phyloP scores from a whole-genome alignment of 2,329 filamentous ascomycete genomes.

The Fusarium virguliforme region DNA sequence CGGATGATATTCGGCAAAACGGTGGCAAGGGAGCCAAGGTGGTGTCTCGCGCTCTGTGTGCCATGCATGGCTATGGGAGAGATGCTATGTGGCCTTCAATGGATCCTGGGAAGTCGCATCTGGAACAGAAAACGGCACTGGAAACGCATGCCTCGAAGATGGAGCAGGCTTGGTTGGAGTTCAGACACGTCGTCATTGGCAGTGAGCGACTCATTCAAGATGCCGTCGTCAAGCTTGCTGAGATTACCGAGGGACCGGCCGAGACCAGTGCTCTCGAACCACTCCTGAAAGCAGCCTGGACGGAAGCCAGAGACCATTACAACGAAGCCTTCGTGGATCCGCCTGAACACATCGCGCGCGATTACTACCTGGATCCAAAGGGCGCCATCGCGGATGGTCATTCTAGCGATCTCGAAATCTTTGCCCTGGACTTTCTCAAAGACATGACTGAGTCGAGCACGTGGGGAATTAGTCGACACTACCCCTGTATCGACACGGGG shows the following conservation, averaged over 20 bases:
- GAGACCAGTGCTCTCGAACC: constrained; percentile 17
- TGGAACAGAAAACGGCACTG: constrained; percentile 9
- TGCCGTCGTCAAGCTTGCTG: constrained; percentile 23
- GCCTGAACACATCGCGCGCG: constrained; percentile 20
- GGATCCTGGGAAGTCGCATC: constrained; percentile 23
- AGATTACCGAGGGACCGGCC: constrained; percentile 4
- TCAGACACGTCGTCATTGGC: constrained; percentile 21
- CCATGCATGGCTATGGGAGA: constrained; percentile 16
- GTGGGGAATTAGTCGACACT: background rate
- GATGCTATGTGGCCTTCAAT: constrained; percentile 36
- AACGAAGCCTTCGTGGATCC: constrained; percentile 20
- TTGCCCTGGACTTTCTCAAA: constrained; percentile 41
- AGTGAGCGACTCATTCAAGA: constrained; percentile 35
- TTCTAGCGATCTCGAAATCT: constrained; percentile 41
- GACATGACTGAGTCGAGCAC: background rate
- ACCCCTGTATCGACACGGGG: constrained; percentile 42
- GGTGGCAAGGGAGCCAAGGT: background rate
- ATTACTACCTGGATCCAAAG: constrained; percentile 33
- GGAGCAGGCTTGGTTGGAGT: constrained; percentile 16
- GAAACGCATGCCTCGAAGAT: background rate
- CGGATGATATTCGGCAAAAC: background rate
- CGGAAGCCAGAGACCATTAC: constrained; percentile 23
- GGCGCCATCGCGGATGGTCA: constrained; percentile 29
- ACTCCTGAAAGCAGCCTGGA: constrained; percentile 29
- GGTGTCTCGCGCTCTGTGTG: background rate